Evolutionary conservation across 2,329 filamentous ascomycete genomes (phyloP).

Genomic region (Aspergillus fischeri): DNA sequence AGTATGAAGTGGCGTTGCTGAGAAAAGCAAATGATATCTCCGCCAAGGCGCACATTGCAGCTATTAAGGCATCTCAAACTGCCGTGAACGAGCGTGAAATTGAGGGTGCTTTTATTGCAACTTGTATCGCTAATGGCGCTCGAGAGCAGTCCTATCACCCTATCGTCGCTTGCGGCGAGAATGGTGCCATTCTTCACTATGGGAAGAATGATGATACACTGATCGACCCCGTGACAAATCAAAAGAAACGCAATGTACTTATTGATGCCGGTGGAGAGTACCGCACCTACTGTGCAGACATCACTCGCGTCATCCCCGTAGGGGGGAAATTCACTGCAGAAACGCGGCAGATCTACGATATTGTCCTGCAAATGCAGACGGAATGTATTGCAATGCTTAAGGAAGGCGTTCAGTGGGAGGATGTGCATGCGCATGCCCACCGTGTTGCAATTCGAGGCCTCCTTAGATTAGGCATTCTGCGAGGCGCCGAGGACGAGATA

Average conservation of each 20-base stretch:
- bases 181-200: constrained; percentile 85
- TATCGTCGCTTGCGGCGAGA: constrained; percentile 81
- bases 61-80: constrained; percentile 59
- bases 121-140: constrained; percentile 68
- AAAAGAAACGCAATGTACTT: constrained; percentile 64
- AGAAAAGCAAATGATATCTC: constrained; percentile 77
- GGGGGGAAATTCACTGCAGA: constrained; percentile 65
- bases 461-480: constrained; percentile 66
- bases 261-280: constrained; percentile 88
- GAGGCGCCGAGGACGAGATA: constrained; percentile 65
- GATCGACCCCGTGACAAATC: constrained; percentile 41
- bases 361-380: constrained; percentile 78
- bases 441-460: constrained; percentile 68
- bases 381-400: constrained; percentile 65
- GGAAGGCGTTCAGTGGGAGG: constrained; percentile 66
- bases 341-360: constrained; percentile 67
- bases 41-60: constrained; percentile 68
- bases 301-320: constrained; percentile 83
- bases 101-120: constrained; percentile 70
- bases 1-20: constrained; percentile 80
- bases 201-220: constrained; percentile 72
- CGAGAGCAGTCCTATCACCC: constrained; percentile 78
- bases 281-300: constrained; percentile 79
- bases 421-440: constrained; percentile 70
- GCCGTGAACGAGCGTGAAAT: constrained; percentile 78